Conservation (phyloP, 179 eudicot genomes). For the Silene coronaria region DNA sequence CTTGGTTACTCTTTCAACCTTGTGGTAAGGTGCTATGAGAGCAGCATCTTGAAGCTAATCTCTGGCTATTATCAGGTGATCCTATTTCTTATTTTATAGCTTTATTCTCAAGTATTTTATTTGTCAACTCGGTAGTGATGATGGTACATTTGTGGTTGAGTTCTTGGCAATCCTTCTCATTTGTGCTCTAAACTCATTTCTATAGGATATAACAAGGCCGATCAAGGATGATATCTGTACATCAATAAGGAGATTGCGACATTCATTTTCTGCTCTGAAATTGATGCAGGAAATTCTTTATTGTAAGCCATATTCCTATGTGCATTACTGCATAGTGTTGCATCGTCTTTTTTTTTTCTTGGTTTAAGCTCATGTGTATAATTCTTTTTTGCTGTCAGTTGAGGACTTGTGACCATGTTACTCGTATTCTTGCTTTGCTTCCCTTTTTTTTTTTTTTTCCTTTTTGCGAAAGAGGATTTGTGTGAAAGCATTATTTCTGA, state of each 20-base stretch:
- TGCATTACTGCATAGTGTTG: not conserved
- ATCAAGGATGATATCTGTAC: slow-evolving; percentile 63
- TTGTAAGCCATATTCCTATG: slow-evolving; percentile 42
- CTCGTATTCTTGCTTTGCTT: too few relatives aligned
- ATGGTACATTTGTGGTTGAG: slow-evolving; percentile 1
- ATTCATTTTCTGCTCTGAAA: slow-evolving; percentile 79
- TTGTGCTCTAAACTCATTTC: slow-evolving; percentile 9
- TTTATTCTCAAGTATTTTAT: not conserved
- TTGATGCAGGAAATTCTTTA: slow-evolving; percentile 90
- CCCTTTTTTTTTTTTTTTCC: not conserved
- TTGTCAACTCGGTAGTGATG: not conserved
- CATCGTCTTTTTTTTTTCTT: not conserved
- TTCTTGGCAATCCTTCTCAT: not conserved
- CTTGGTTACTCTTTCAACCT: slow-evolving; percentile 13
- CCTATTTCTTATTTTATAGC: not conserved
- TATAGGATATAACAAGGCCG: slow-evolving; percentile 88
- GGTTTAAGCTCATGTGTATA: not conserved
- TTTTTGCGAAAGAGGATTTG: not conserved
- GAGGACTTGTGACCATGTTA: not conserved
- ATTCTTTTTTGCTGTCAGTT: not conserved
- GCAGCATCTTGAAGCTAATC: slow-evolving; percentile 59
- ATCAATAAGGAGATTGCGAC: slow-evolving; percentile 65
- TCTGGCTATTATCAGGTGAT: slow-evolving; percentile 91
- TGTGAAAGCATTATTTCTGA: not conserved
- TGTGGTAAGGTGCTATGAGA: slow-evolving; percentile 71